Evolutionary conservation across 2,329 filamentous ascomycete species (phyloP), one percentile per base, ranked within the genome.

Genomic region (Dothideomycetidae sp.): DNA sequence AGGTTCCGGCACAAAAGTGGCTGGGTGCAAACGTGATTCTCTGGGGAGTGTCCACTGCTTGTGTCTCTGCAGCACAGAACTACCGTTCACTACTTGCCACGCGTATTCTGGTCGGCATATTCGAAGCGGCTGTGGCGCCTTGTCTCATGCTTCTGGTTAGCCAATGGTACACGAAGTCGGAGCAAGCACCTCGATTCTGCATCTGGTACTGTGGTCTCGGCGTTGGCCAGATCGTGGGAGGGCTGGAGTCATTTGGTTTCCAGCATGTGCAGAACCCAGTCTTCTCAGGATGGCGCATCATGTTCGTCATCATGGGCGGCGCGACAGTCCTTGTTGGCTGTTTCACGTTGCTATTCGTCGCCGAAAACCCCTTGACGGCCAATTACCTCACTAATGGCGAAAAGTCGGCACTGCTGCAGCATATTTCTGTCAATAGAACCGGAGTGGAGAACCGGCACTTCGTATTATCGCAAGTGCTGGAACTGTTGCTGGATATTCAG

Each of bases 181-280:
- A 72, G 68, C 3, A 47, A 29, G 40, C 45, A 7, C 40, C 38
- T 13, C 39, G 45, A n/a, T 43, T 42, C 21, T 31, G 30, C 19
- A 13, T 44, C 30, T 59, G 58, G 60, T 77, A 78, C 53, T 78
- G 78, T 71, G 81, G 81, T 73, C 81, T 81, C 50, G 78, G 78
- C 2, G 66, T 63, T 1, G 77, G 81, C 48, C 77, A 81, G 49
- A 75, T 81, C 32, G 71, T 80, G 3, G 77, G 78, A 18, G 77
- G 77, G 3, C 64, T 81, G 1, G 61, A 81, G 1, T 76, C 76
- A 1, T 72, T 69, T 44, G 64, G 49, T 31, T 56, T 60, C 45
- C 50, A 52, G 29, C 48, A 54, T 17, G 53, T 53, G 34, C 42
- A 44, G 3, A 34, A 33, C 10, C 23, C 41, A 12, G 21, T 31